Percentiles rank a stretch among this genome's conserved stretches.
phyloP scores from a whole-genome alignment of 116 monocot genomes.

The Papilionanthe hybrid region DNA sequence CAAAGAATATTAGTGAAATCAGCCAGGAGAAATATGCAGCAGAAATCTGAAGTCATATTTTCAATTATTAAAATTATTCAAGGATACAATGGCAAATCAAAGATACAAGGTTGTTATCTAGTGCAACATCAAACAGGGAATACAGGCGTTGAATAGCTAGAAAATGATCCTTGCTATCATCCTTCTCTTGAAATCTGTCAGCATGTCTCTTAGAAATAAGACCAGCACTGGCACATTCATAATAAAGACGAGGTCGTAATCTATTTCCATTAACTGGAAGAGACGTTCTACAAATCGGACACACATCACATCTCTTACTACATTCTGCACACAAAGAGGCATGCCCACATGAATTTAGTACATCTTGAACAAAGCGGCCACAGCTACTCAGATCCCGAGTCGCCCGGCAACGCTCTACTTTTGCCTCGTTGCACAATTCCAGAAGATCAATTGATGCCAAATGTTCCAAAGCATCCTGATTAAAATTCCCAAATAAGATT shows the following conservation, averaged over 20 bases:
- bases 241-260: constrained; percentile 61
- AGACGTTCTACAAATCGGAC: constrained; percentile 73
- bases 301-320: constrained; percentile 76
- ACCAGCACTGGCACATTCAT: constrained; percentile 82
- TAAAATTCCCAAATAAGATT: not conserved
- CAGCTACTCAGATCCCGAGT: constrained; percentile 88
- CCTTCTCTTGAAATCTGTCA: constrained; percentile 66
- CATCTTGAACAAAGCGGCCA: constrained; percentile 74
- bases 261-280: constrained; percentile 46
- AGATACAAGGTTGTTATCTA: constrained; percentile 81
- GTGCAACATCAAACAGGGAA: constrained; percentile 85
- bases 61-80: constrained; percentile 5
- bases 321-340: constrained; percentile 91
- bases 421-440: constrained; percentile 81
- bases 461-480: constrained; percentile 69
- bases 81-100: constrained; percentile 98
- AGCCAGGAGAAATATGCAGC: not conserved
- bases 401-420: constrained; percentile 79
- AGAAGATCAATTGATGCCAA: constrained; percentile 75
- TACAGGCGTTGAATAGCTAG: constrained; percentile 63
- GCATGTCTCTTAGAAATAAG: constrained; percentile 59
- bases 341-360: constrained; percentile 75
- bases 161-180: constrained; percentile 35
- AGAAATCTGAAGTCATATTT: not conserved
- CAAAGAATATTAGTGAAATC: not conserved